Base-by-base conservation (phyloP, 352 stramenopile species). In the Phytopythium delawarense region DNA sequence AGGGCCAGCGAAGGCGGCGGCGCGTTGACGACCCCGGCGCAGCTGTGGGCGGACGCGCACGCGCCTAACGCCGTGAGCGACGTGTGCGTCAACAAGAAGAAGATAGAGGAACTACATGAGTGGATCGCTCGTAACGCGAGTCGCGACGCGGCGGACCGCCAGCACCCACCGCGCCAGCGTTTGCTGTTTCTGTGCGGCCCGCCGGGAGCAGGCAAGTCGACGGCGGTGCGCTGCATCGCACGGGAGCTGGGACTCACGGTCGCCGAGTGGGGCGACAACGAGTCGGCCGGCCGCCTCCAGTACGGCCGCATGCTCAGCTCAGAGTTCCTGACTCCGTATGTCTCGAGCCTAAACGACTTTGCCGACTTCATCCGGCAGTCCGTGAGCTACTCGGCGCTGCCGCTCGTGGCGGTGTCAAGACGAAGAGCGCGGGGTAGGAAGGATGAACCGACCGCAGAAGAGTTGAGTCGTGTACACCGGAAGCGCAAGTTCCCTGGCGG, bases 41-140 rank as follows among this genome's bases (percentile, higher is more conserved):
- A 44, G n/a, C 57, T 93, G 6, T 96, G 83, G 87, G 62, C 67
- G 9, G 81, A 91, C 39, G 49, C 70, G 16, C 74, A 81, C 48
- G 52, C 57, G 1, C 80, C 83, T 0, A 65, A 70, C 21, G 68
- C 59, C 4, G 67, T 88, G 7, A 78, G 88, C n/a, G 76, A 96
- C 1, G 64, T 96, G 2, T 91, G 83, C 56, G 71, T 96, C 21
- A 87, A 91, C 62, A 91, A 89, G 68, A 92, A 92, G 57, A 96
- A 96, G 66, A 61, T 86, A 12, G 72, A 87, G 35, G 82, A 93
- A 60, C 73, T 96, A 1, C 74, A 66, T 13, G 74, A 80, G 9
- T 96, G 87, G 87, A 46, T 96, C 0, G 40, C 61, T 11, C 42
- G 40, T 4, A 83, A 82, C 53, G 61, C 75, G 25, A 20, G 21